A percentile compares a stretch with the other conserved stretches of the same genome.
These are phyloP conservation scores for Hanseniaspora osmophila DNA, from an alignment of 805 yeast genomes.

Conservation along the genomic window DNA sequence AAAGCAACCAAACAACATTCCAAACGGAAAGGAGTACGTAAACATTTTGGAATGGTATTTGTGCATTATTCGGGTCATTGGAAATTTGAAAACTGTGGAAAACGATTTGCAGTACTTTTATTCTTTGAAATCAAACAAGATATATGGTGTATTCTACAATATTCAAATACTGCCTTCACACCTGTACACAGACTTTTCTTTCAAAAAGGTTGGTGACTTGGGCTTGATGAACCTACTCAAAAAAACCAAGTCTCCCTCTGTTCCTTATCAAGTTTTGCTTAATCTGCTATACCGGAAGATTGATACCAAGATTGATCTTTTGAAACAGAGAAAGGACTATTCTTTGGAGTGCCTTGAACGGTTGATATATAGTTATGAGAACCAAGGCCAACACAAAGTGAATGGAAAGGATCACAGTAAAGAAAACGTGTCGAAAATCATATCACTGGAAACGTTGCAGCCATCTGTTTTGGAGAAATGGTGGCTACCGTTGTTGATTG, in stretches of 20 bases:
- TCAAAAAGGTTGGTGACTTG: background rate
- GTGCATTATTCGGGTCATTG: background rate
- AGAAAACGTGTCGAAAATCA: too few relatives aligned
- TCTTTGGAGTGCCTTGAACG: background rate
- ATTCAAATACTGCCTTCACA: background rate
- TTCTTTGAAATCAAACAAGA: background rate
- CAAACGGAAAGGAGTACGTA: background rate
- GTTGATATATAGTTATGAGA: background rate
- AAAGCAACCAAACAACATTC: background rate
- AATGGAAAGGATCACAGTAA: too few relatives aligned
- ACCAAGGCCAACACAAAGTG: too few relatives aligned
- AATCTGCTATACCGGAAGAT: background rate
- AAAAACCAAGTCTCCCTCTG: background rate
- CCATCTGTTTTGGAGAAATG: constrained; percentile 37
- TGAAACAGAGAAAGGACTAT: background rate
- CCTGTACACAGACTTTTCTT: background rate
- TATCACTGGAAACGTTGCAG: constrained; percentile 9
- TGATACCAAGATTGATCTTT: background rate
- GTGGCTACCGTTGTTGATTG: constrained; percentile 47
- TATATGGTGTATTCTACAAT: background rate
- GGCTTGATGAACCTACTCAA: background rate
- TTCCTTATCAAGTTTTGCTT: background rate
- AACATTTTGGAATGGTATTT: background rate
- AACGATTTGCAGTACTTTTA: background rate
- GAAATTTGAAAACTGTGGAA: background rate